Conservation (phyloP, 148 eudicot species). For the Linanthus parryae region DNA sequence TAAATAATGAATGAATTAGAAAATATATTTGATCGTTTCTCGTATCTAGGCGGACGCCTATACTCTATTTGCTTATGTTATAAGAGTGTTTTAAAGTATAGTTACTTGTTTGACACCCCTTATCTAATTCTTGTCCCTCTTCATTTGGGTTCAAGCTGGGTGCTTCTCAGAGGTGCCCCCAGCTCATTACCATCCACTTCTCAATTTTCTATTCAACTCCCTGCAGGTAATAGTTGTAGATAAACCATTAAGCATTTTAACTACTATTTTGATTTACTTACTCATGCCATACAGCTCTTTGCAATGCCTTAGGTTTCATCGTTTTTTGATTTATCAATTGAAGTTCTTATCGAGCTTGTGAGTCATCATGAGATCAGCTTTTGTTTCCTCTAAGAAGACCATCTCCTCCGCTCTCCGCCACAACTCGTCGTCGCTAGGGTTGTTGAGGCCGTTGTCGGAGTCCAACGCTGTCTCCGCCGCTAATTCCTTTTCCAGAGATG, state of each 20-base stretch:
- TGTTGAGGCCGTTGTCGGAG: too few species aligned
- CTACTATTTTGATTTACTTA: slow-evolving; percentile 14
- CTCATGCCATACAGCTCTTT: slow-evolving; percentile 9
- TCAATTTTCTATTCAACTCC: slow-evolving; percentile 77
- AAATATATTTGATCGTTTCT: too few species aligned
- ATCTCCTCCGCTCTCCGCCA: slow-evolving; percentile 79
- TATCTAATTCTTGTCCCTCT: slow-evolving; percentile 9
- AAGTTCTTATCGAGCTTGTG: slow-evolving; percentile 88
- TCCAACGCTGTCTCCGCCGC: too few species aligned
- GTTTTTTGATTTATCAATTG: slow-evolving; percentile 82
- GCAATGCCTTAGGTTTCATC: slow-evolving; percentile 52
- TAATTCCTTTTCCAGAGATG: too few species aligned
- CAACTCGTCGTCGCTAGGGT: too few species aligned
- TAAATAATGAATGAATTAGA: too few species aligned
- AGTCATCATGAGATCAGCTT: slow-evolving; percentile 78
- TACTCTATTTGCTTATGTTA: too few species aligned
- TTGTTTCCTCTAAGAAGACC: slow-evolving; percentile 83
- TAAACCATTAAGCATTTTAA: slow-evolving; percentile 11
- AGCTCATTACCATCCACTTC: slow-evolving; percentile 79
- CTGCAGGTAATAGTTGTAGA: slow-evolving; percentile 54
- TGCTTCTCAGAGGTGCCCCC: slow-evolving; percentile 72
- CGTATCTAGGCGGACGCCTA: too few species aligned
- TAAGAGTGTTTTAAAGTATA: too few species aligned
- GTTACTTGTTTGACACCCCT: not conserved
- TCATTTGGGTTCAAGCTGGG: slow-evolving; percentile 83